Evolutionary conservation across 306 rosid species (phyloP).

Genomic region (Lablab purpureus): DNA sequence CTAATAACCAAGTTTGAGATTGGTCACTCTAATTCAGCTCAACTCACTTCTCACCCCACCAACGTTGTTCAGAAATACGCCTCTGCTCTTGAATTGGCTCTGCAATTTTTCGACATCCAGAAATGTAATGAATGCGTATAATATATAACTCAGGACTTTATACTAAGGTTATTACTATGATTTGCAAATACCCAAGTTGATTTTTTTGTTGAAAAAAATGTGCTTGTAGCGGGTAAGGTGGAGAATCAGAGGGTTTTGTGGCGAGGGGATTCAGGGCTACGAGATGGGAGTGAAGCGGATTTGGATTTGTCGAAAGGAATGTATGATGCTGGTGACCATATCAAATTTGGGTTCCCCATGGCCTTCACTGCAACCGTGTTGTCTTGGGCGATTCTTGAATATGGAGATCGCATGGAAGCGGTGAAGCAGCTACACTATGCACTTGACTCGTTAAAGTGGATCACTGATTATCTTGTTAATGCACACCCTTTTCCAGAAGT

Average conservation of each 20-base stretch:
- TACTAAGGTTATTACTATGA: neutral
- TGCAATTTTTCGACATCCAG: slow-evolving; percentile 67
- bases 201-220: neutral
- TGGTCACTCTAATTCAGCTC: slow-evolving; percentile 31
- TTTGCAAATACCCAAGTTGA: neutral
- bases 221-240: slow-evolving; percentile 63
- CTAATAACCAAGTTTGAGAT: slow-evolving; percentile 39
- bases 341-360: slow-evolving; percentile 80
- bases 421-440: slow-evolving; percentile 65
- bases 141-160: neutral
- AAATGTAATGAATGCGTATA: slow-evolving; percentile 54
- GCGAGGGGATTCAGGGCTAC: slow-evolving; percentile 77
- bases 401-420: slow-evolving; percentile 62
- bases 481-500: slow-evolving; percentile 71
- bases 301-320: slow-evolving; percentile 78
- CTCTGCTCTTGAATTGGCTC: slow-evolving; percentile 54
- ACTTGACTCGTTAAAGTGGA: slow-evolving; percentile 62
- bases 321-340: slow-evolving; percentile 78
- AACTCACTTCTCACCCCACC: slow-evolving; percentile 33
- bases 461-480: slow-evolving; percentile 72
- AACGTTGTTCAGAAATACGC: slow-evolving; percentile 54
- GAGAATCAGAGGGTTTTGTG: slow-evolving; percentile 60
- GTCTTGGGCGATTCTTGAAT: slow-evolving; percentile 85
- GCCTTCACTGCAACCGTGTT: slow-evolving; percentile 79
- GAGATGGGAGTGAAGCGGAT: slow-evolving; percentile 67